Percentiles rank a stretch among this genome's conserved stretches.
phyloP scores from a whole-genome alignment of 441 rosid genomes.

The Pelargonium australe region DNA sequence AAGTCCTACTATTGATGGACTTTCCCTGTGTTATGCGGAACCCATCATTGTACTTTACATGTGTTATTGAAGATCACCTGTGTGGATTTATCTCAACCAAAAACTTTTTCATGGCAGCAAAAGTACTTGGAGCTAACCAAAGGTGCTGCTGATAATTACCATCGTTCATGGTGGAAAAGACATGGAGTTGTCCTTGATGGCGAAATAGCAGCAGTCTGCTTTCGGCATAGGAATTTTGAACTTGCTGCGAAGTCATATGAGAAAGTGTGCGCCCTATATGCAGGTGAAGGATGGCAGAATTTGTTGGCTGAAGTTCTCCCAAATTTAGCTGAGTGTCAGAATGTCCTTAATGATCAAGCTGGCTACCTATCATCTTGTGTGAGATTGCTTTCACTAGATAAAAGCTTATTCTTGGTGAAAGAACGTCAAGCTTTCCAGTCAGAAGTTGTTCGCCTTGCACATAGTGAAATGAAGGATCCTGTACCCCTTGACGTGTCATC shows the following conservation, averaged over 20 bases:
- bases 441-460: conserved; percentile 84
- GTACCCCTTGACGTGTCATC: conserved; percentile 95
- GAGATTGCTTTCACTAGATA: conserved; percentile 81
- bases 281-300: conserved; percentile 99
- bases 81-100: conserved; percentile 15
- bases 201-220: conserved; percentile 95
- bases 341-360: conserved; percentile 84
- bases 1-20: background rate
- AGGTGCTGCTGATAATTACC: conserved; percentile 97
- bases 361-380: conserved; percentile 95
- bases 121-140: conserved; percentile 83
- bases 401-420: conserved; percentile 70
- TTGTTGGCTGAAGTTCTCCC: conserved; percentile 93
- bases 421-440: conserved; percentile 94
- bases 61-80: background rate
- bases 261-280: conserved; percentile 92
- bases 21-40: background rate
- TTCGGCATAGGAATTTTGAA: conserved; percentile 81
- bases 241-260: conserved; percentile 95
- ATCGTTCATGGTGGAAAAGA: conserved; percentile 98
- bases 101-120: conserved; percentile 49
- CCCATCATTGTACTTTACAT: background rate
- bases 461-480: conserved; percentile 88
- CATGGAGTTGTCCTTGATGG: conserved; percentile 99
- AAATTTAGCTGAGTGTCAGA: conserved; percentile 92